These are phyloP conservation scores for Magnolia sinica DNA, from an alignment of 164 flowering plant genomes.

Conservation along the genomic window DNA sequence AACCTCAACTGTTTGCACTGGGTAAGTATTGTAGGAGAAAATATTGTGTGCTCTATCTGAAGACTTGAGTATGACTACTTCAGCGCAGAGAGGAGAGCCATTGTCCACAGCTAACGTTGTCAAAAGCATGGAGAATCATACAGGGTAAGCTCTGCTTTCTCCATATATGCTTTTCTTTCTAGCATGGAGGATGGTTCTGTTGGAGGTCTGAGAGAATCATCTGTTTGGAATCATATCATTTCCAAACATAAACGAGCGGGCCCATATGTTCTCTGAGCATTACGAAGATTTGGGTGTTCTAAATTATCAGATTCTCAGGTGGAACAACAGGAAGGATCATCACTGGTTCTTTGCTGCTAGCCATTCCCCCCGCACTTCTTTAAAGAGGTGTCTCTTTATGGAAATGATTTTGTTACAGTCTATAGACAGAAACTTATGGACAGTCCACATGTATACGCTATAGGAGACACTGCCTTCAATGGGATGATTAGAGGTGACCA, in stretches of 20 bases:
- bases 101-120: slow-evolving; percentile 39
- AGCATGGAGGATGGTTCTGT: background rate
- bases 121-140: slow-evolving; percentile 33
- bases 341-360: slow-evolving; percentile 23
- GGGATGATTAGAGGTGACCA: slow-evolving; percentile 78
- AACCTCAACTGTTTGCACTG: too few relatives aligned
- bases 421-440: slow-evolving; percentile 52
- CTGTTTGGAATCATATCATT: background rate
- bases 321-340: slow-evolving; percentile 49
- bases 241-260: background rate
- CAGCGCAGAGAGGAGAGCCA: slow-evolving; percentile 54
- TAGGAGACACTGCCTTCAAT: slow-evolving; percentile 64
- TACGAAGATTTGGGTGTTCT: slow-evolving; percentile 1
- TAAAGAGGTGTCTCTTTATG: slow-evolving; percentile 58
- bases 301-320: slow-evolving; percentile 25
- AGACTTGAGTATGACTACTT: background rate
- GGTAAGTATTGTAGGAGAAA: too few relatives aligned
- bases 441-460: slow-evolving; percentile 77
- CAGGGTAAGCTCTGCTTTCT: slow-evolving; percentile 36
- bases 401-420: slow-evolving; percentile 47
- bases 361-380: slow-evolving; percentile 16
- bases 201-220: background rate
- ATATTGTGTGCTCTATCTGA: background rate
- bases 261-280: background rate
- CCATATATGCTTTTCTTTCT: background rate